Conservation (phyloP, 1,139 yeast genomes). For the Scheffersomyces illinoinensis region DNA sequence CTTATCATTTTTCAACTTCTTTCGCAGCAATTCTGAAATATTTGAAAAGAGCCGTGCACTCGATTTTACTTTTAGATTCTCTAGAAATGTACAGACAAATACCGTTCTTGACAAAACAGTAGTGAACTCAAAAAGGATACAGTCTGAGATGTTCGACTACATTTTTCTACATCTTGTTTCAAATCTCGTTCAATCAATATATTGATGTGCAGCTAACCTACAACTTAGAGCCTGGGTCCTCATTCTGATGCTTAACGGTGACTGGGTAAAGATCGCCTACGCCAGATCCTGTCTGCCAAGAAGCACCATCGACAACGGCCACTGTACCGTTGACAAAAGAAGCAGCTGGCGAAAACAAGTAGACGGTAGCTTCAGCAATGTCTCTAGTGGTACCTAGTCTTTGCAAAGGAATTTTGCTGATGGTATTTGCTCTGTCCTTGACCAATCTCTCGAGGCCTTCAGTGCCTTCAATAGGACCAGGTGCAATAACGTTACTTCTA, state of each 20-base stretch:
- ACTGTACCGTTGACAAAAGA: conserved; percentile 77
- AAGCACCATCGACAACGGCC: conserved; percentile 85
- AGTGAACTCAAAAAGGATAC: too few relatives aligned
- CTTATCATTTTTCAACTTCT: not conserved
- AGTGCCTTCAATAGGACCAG: conserved; percentile 81
- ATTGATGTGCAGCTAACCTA: not conserved
- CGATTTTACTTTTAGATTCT: not conserved
- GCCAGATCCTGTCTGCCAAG: conserved; percentile 74
- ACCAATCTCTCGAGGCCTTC: conserved; percentile 72
- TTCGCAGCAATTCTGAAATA: not conserved
- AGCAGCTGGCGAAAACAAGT: conserved; percentile 80
- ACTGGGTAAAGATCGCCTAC: conserved; percentile 36
- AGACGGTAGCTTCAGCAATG: conserved; percentile 88
- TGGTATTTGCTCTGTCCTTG: conserved; percentile 33
- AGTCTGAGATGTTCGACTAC: not conserved
- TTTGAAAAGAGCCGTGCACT: too few relatives aligned
- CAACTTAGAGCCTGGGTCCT: conserved; percentile 11
- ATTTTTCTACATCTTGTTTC: not conserved
- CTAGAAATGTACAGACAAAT: too few relatives aligned
- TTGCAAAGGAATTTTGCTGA: conserved; percentile 65
- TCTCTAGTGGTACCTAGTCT: conserved; percentile 74
- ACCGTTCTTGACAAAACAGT: too few relatives aligned
- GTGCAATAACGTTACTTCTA: conserved; percentile 79
- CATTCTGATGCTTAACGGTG: conserved; percentile 18
- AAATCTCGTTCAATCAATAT: not conserved